Conservation (phyloP, 2,329 filamentous ascomycete genomes). For the Lasiodiplodia sp. region DNA sequence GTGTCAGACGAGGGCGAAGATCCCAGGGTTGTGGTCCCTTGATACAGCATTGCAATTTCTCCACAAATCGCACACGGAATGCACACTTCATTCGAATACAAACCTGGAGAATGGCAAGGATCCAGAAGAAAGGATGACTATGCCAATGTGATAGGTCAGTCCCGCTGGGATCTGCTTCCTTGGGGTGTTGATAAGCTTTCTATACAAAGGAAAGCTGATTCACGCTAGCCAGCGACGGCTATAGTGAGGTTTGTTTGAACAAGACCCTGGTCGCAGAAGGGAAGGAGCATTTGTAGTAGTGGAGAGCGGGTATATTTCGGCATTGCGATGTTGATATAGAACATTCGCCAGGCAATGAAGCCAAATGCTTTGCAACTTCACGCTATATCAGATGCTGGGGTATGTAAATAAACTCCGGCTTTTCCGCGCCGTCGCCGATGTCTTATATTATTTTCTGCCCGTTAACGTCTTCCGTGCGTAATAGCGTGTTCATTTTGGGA, state of each 20-base stretch:
- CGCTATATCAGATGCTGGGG: too few species aligned
- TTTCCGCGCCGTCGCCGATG: background rate
- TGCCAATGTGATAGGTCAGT: too few species aligned
- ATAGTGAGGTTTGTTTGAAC: background rate
- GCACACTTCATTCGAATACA: too few species aligned
- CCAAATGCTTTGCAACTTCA: background rate
- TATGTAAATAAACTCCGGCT: background rate
- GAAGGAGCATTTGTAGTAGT: background rate
- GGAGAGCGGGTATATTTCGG: background rate
- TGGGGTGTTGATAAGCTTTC: too few species aligned
- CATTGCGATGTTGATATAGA: background rate
- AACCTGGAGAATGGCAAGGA: background rate
- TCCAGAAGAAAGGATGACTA: too few species aligned
- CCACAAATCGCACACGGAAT: too few species aligned
- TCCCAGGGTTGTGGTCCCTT: too few species aligned
- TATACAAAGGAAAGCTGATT: too few species aligned
- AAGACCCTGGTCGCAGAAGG: background rate
- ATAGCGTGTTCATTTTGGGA: background rate
- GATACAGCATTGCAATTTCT: too few species aligned
- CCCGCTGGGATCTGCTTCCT: too few species aligned
- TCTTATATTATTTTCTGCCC: background rate
- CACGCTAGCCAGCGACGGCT: too few species aligned
- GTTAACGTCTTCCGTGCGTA: background rate
- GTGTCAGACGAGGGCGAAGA: too few species aligned
- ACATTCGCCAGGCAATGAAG: background rate